Evolutionary conservation across 1,284 basidiomycete species (phyloP), one percentile per base, ranked within the genome.

Genomic region (Leucoagaricus sp.): DNA sequence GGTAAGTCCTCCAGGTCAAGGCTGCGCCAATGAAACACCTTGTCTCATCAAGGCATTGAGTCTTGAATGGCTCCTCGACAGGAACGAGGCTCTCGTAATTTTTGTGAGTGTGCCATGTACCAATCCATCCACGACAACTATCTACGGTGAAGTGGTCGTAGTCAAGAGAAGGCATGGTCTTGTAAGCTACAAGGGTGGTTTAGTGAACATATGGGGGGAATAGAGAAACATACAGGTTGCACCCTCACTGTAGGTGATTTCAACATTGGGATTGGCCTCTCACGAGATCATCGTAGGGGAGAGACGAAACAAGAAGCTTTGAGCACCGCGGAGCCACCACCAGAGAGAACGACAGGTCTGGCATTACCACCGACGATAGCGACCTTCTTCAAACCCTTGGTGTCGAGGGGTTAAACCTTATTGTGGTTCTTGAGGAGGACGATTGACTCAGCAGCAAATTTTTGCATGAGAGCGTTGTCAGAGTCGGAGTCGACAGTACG

Each of bases 321-420:
- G 23, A 94, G 75, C 1, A 85, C 79, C 0, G 91, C 91, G 15
- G 85, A 87, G 1, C 91, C 91, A 26, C 91, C 91, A 23, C 91
- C 91, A 15, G 86, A 87, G 8, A 87, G 75, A 6, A 87, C 80
- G 19, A 79, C 66, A 2, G 83, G 82, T 63, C 87, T 86, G 19
- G 89, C 89, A 64, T 91, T 93, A 0, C 84, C 83, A 3, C 91
- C 91, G 29, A 93, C 80, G 51, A 94, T 84, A 0, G 88, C 89
- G 45, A 92, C 75, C 68, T 85, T 87, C 71, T 83, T 86, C 57
- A 85, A 63, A 26, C 66, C 72, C 49, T 73, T 65, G 0, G 79
- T 74, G 25, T 76, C 73, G 10, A 92, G 73, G 4, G 90, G 91
- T 0, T 92, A 77, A 1, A 89, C 41, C 8, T 65, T 67, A n/a